phyloP scores from a whole-genome alignment of 2,329 filamentous ascomycete genomes.

The Diaporthe humulicola region DNA sequence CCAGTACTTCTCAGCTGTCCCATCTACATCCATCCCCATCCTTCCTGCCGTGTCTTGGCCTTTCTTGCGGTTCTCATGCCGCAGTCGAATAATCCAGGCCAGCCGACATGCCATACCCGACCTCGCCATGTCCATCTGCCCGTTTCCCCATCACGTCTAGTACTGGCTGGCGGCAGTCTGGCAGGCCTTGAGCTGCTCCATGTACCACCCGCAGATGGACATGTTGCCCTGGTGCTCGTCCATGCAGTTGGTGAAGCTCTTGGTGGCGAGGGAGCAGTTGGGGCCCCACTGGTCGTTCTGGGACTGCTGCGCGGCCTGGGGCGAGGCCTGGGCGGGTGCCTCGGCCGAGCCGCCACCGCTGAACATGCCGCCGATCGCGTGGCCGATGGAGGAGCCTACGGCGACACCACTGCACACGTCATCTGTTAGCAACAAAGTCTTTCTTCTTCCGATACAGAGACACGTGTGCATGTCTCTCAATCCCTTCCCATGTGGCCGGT shows the following conservation, averaged over 20 bases:
- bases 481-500: constrained; percentile 16
- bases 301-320: constrained; percentile 63
- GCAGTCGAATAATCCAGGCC: background rate
- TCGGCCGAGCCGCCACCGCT: constrained; percentile 75
- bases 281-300: constrained; percentile 68
- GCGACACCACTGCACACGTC: constrained; percentile 83
- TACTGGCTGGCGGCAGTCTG: constrained; percentile 82
- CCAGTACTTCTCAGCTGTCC: background rate
- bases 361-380: constrained; percentile 93
- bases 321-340: constrained; percentile 61
- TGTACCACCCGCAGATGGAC: constrained; percentile 97
- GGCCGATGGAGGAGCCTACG: constrained; percentile 93
- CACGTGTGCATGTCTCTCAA: constrained; percentile 35
- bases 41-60: background rate
- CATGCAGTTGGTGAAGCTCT: constrained; percentile 94
- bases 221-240: constrained; percentile 95
- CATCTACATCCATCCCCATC: background rate
- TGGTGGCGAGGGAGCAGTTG: constrained; percentile 84
- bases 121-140: background rate
- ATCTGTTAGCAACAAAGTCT: constrained; percentile 43
- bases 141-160: constrained; percentile 55
- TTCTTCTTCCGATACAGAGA: background rate
- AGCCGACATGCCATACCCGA: background rate
- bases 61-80: background rate
- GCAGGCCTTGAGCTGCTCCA: constrained; percentile 95